phyloP scores from a whole-genome alignment of 176 grass and related monocot species.

The bread wheat (Triticum aestivum) region DNA sequence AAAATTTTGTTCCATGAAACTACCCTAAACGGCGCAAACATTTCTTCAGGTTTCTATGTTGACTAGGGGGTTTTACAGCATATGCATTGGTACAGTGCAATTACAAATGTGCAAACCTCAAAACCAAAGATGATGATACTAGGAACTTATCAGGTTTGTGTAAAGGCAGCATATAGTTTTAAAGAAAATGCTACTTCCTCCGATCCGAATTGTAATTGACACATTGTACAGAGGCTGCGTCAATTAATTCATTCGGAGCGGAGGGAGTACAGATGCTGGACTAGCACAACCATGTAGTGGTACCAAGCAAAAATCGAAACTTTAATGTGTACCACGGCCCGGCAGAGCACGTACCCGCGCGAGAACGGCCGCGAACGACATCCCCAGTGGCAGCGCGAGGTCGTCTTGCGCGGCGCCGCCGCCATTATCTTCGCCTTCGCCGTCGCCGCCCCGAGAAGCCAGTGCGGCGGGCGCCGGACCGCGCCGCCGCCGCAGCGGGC shows the following conservation, averaged over 20 bases:
- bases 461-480: not conserved
- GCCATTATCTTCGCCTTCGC: not conserved
- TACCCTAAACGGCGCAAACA: not conserved
- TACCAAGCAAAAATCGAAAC: not conserved
- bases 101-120: not conserved
- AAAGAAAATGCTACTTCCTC: not conserved
- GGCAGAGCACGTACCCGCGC: conserved; percentile 47
- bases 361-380: conserved; percentile 84
- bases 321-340: not conserved
- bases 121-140: not conserved
- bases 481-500: conserved; percentile 21
- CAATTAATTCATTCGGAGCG: too few species aligned
- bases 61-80: not conserved
- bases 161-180: not conserved
- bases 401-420: conserved; percentile 36
- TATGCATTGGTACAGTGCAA: not conserved
- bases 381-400: conserved; percentile 83
- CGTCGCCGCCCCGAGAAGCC: not conserved
- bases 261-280: not conserved
- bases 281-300: not conserved
- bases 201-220: too few species aligned
- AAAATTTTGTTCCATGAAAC: not conserved
- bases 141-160: not conserved
- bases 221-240: too few species aligned
- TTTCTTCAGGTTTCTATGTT: not conserved